Conservation (phyloP, 2,329 filamentous ascomycete species). For the Colletotrichum sidae region DNA sequence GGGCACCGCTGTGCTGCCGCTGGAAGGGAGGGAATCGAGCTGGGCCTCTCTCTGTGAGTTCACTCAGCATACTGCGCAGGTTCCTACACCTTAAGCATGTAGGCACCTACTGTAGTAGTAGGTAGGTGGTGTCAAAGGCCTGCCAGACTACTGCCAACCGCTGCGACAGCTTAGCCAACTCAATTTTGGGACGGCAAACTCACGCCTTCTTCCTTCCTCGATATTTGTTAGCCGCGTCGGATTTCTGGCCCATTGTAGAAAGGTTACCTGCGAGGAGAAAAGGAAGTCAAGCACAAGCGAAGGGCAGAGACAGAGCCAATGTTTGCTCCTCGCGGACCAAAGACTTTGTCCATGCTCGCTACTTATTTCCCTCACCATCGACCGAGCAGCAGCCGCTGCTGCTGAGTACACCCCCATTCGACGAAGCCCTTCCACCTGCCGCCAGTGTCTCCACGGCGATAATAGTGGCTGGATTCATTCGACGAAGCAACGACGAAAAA, state of each 20-base stretch:
- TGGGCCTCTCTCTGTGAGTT: too few species aligned
- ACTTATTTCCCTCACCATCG: neutral
- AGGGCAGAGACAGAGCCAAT: too few species aligned
- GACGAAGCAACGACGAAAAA: neutral
- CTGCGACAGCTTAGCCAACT: slow-evolving; percentile 36
- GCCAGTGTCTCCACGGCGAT: slow-evolving; percentile 28
- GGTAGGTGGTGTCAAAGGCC: slow-evolving; percentile 29
- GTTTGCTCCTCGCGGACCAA: neutral
- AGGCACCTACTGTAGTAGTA: neutral
- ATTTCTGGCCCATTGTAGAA: neutral
- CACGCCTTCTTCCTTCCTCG: neutral
- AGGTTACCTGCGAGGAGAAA: neutral
- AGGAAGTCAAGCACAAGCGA: slow-evolving; percentile 1
- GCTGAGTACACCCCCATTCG: neutral
- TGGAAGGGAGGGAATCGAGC: too few species aligned
- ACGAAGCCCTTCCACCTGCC: neutral
- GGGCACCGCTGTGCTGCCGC: too few species aligned
- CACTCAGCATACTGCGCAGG: too few species aligned
- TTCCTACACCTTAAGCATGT: too few species aligned
- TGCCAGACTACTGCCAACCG: slow-evolving; percentile 26
- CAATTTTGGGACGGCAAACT: slow-evolving; percentile 35
- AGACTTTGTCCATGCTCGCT: slow-evolving; percentile 3
- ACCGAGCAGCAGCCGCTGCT: neutral
- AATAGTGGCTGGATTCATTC: slow-evolving; percentile 15
- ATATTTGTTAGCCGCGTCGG: too few species aligned